Conservation (phyloP, 2,329 filamentous ascomycete species). For the Bipolaris victoriae region DNA sequence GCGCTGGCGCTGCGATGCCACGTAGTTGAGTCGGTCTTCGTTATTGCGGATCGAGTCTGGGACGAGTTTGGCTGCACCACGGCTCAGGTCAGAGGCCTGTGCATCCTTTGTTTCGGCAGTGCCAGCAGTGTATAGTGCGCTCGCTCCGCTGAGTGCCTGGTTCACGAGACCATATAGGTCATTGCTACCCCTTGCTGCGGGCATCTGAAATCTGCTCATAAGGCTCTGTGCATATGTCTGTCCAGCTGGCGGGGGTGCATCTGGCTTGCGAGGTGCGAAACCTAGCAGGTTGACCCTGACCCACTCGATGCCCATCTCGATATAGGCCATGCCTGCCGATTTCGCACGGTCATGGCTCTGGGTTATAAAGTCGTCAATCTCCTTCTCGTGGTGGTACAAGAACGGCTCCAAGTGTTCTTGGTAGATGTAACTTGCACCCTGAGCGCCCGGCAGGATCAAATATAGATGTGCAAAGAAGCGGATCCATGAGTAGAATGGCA, state of each 20-base stretch:
- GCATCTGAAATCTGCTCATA: constrained; percentile 85
- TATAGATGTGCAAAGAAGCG: constrained; percentile 88
- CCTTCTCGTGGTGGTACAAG: constrained; percentile 80
- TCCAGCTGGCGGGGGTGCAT: constrained; percentile 56
- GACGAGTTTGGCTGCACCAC: constrained; percentile 67
- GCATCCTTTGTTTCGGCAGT: constrained; percentile 43
- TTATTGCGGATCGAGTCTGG: constrained; percentile 69
- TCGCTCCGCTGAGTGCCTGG: constrained; percentile 71
- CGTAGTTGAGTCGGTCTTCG: constrained; percentile 74
- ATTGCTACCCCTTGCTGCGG: constrained; percentile 66
- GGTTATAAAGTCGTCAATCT: constrained; percentile 90
- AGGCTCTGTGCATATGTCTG: constrained; percentile 77
- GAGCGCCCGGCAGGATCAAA: constrained; percentile 96
- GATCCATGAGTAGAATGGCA: constrained; percentile 93
- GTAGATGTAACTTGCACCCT: constrained; percentile 87
- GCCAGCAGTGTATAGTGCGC: constrained; percentile 52
- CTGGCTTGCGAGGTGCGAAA: constrained; percentile 61
- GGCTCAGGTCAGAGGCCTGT: constrained; percentile 59
- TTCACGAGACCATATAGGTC: constrained; percentile 83
- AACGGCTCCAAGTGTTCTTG: constrained; percentile 85
- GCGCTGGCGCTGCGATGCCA: constrained; percentile 78
- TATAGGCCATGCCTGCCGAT: constrained; percentile 70
- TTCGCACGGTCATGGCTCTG: constrained; percentile 79
- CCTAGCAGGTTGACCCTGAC: constrained; percentile 81
- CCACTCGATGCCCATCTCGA: constrained; percentile 56